A percentile compares a stretch with the other conserved stretches of the same genome.
Conservation (phyloP, 331 rosid genomes). For the Malus hybrid region DNA sequence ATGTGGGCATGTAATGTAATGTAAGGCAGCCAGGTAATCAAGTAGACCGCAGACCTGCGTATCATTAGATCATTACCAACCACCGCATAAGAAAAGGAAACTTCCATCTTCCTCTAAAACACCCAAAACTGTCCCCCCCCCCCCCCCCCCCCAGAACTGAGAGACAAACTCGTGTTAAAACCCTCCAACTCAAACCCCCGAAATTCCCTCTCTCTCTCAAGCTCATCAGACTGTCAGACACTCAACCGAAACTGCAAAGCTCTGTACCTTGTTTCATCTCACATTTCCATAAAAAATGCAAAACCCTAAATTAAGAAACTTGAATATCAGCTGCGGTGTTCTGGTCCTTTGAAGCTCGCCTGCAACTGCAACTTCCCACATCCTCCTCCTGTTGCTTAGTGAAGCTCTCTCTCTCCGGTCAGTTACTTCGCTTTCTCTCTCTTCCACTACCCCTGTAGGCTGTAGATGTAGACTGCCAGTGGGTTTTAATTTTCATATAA, state of each 20-base stretch:
- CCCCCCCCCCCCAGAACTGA: neutral
- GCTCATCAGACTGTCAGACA: neutral
- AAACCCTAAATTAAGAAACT: neutral
- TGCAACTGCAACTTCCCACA: neutral
- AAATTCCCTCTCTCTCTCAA: constrained; percentile 8
- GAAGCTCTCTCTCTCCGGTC: neutral
- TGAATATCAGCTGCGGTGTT: neutral
- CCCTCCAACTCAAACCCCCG: neutral
- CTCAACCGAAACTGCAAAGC: neutral
- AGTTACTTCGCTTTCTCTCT: neutral
- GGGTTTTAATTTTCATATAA: neutral
- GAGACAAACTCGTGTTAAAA: no score
- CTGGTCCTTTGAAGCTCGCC: neutral
- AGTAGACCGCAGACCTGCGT: no score
- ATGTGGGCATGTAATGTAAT: no score
- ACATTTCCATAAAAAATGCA: neutral
- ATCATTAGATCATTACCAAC: no score
- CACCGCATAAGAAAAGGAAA: no score
- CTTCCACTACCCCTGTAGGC: neutral
- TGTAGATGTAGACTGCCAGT: neutral
- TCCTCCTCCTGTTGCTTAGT: neutral
- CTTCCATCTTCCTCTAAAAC: neutral
- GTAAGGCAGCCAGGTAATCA: no score
- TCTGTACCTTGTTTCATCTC: neutral
- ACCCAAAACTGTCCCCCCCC: neutral